Evolutionary conservation across 2,329 filamentous ascomycete species (phyloP).

Genomic region (Zasmidium angulare): DNA sequence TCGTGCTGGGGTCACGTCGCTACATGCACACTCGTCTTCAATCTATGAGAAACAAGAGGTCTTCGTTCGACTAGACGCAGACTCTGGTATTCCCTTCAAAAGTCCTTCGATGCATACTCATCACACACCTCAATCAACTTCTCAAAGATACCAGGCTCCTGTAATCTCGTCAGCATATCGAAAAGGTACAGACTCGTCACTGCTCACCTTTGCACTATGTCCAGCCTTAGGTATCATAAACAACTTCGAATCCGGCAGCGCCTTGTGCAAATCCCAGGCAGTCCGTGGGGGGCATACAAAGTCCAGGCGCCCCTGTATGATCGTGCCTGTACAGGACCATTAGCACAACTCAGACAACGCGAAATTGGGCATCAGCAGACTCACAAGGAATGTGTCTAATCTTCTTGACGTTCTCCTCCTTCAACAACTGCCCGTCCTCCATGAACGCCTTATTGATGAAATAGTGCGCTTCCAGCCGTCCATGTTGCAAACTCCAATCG

Average conservation of each 20-base stretch:
- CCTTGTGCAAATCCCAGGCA: slow-evolving; percentile 17
- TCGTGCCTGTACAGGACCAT: slow-evolving; percentile 8
- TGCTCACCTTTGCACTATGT: slow-evolving; percentile 16
- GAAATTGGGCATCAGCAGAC: too few species aligned
- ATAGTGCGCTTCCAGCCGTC: slow-evolving; percentile 15
- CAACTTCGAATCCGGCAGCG: slow-evolving; percentile 12
- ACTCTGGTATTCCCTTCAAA: not conserved
- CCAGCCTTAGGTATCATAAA: slow-evolving; percentile 17
- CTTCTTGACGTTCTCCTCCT: slow-evolving; percentile 12
- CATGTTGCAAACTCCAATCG: slow-evolving; percentile 9
- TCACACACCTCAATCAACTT: slow-evolving; percentile 16
- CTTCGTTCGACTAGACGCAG: too few species aligned
- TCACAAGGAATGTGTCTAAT: slow-evolving; percentile 17
- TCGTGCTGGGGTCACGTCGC: not conserved
- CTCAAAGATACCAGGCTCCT: slow-evolving; percentile 11
- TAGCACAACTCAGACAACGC: too few species aligned
- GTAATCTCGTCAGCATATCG: not conserved
- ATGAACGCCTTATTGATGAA: slow-evolving; percentile 14
- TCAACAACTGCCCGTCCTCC: slow-evolving; percentile 13
- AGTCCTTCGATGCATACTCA: slow-evolving; percentile 6
- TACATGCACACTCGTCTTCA: too few species aligned
- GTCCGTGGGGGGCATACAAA: slow-evolving; percentile 15
- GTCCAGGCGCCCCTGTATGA: slow-evolving; percentile 17
- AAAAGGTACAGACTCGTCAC: not conserved
- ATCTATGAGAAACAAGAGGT: too few species aligned